Percentiles rank a stretch among this genome's conserved stretches.
These are phyloP conservation scores for Pyrenophora seminiperda DNA, from an alignment of 2,329 filamentous ascomycete species.

Conservation along the genomic window DNA sequence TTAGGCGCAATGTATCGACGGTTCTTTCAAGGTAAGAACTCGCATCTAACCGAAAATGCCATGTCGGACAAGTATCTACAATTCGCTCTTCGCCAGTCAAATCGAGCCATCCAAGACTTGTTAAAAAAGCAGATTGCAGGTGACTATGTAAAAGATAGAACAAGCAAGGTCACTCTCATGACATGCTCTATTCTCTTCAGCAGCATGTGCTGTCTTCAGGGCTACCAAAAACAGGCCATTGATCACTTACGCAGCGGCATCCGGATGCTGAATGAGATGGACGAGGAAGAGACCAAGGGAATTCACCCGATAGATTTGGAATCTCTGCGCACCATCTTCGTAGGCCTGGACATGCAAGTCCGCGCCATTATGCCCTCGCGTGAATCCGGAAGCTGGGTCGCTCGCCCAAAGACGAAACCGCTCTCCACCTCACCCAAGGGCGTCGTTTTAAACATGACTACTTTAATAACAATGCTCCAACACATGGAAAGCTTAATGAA, in stretches of 20 bases:
- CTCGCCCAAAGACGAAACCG: slow-evolving; percentile 20
- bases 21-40: slow-evolving; percentile 28
- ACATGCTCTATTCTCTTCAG: slow-evolving; percentile 40
- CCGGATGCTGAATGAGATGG: slow-evolving; percentile 37
- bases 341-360: slow-evolving; percentile 39
- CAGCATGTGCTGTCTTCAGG: slow-evolving; percentile 41
- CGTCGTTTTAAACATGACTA: slow-evolving; percentile 15
- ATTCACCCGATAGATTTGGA: slow-evolving; percentile 33
- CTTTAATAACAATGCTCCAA: slow-evolving; percentile 17
- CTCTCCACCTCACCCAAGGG: slow-evolving; percentile 1
- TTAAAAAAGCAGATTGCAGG: slow-evolving; percentile 16
- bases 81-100: slow-evolving; percentile 42
- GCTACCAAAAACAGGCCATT: slow-evolving; percentile 35
- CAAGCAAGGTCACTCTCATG: slow-evolving; percentile 39
- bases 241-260: slow-evolving; percentile 41
- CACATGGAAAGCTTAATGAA: slow-evolving; percentile 33
- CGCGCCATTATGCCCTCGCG: slow-evolving; percentile 35
- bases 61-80: slow-evolving; percentile 30
- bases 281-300: slow-evolving; percentile 13
- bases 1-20: slow-evolving; percentile 42
- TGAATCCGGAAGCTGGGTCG: slow-evolving; percentile 29
- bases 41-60: slow-evolving; percentile 30
- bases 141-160: slow-evolving; percentile 2
- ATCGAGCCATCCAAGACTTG: slow-evolving; percentile 35
- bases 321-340: slow-evolving; percentile 37